Conservation (phyloP, 805 yeast species). For the Kregervanrija delftensis region DNA sequence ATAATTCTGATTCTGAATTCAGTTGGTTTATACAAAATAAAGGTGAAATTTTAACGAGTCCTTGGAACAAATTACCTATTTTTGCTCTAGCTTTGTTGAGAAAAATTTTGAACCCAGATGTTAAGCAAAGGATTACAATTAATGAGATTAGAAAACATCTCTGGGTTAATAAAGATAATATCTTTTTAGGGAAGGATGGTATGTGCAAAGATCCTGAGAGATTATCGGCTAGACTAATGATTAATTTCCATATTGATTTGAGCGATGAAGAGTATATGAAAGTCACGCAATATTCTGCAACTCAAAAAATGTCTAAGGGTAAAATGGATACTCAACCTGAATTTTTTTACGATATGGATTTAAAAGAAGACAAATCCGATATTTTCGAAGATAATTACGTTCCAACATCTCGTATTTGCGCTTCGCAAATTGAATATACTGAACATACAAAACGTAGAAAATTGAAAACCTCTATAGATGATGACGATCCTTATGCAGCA, state of each 20-base stretch:
- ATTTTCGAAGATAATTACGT: conserved; percentile 21
- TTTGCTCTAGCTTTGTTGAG: conserved; percentile 45
- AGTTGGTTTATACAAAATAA: conserved; percentile 29
- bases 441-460: conserved; percentile 30
- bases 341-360: conserved; percentile 33
- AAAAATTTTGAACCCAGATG: conserved; percentile 44
- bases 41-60: conserved; percentile 39
- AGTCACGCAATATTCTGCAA: conserved; percentile 21
- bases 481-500: conserved; percentile 19
- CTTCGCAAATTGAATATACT: conserved; percentile 37
- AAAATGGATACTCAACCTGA: conserved; percentile 41
- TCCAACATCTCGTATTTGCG: conserved; percentile 20
- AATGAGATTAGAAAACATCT: conserved; percentile 40
- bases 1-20: conserved; percentile 37
- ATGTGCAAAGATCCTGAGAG: conserved; percentile 46
- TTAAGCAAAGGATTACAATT: conserved; percentile 36
- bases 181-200: conserved; percentile 38
- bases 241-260: conserved; percentile 45
- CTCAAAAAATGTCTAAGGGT: conserved; percentile 12
- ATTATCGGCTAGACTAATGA: conserved; percentile 44
- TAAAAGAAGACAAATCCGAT: conserved; percentile 14
- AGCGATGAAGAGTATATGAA: conserved; percentile 39
- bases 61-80: conserved; percentile 51
- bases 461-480: conserved; percentile 18
- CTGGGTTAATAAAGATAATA: conserved; percentile 45